Evolutionary conservation across 2,329 filamentous ascomycete species (phyloP).

Genomic region (Fusarium metavorans): DNA sequence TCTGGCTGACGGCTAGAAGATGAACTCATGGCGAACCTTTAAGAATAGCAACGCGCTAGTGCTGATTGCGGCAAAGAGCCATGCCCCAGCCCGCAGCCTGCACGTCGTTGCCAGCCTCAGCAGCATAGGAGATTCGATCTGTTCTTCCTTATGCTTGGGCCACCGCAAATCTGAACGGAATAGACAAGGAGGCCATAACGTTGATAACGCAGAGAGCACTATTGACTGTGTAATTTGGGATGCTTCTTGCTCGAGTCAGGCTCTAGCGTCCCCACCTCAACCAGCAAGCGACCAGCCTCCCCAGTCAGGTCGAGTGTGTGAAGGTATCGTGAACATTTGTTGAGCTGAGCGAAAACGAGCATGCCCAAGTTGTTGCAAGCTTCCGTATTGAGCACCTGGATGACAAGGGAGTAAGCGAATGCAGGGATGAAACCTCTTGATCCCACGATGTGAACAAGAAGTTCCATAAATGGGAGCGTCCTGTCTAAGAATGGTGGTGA

Average conservation of each 20-base stretch:
- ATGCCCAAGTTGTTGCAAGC: neutral
- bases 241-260: conserved; percentile 12
- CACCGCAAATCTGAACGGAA: neutral
- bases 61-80: conserved; percentile 13
- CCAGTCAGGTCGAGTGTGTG: neutral
- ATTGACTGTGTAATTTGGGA: conserved; percentile 1
- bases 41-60: conserved; percentile 38
- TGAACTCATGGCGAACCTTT: conserved; percentile 19
- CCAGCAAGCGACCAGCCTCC: neutral
- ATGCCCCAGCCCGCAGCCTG: conserved; percentile 15
- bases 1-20: conserved; percentile 8
- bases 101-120: conserved; percentile 23
- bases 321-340: conserved; percentile 6
- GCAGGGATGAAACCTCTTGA: conserved; percentile 5
- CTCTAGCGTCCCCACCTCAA: conserved; percentile 3
- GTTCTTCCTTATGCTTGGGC: conserved; percentile 1
- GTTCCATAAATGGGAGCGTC: neutral
- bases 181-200: neutral
- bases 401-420: conserved; percentile 1
- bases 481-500: conserved; percentile 9
- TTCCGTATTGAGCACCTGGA: neutral
- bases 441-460: neutral
- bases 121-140: neutral
- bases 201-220: neutral
- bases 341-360: neutral